These are phyloP conservation scores for Wickerhamiella occidentalis DNA, from an alignment of 805 yeast species.

Conservation along the genomic window DNA sequence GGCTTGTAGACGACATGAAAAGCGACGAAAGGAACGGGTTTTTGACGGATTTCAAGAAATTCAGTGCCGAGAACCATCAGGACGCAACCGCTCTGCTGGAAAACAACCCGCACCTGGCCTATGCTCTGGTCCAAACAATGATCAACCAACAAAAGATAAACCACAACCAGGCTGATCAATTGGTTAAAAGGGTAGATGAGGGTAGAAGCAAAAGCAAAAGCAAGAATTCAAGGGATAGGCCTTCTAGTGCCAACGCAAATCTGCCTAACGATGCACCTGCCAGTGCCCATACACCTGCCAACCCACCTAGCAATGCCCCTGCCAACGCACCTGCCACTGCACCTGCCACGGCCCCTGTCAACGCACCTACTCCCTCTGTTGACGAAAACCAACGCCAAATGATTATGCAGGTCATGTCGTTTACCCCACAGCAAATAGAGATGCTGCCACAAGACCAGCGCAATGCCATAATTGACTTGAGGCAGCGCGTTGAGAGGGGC, in stretches of 20 bases:
- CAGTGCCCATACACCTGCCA: too few species aligned
- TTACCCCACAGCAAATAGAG: conserved; percentile 41
- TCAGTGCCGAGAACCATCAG: conserved; percentile 45
- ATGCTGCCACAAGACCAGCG: conserved; percentile 42
- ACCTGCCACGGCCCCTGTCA: too few species aligned
- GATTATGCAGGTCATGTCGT: conserved; percentile 40
- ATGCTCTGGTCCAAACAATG: conserved; percentile 68
- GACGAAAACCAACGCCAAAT: conserved; percentile 21
- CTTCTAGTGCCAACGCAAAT: background rate
- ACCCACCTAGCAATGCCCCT: too few species aligned
- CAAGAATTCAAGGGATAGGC: background rate
- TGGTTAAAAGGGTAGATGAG: conserved; percentile 8
- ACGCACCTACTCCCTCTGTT: background rate
- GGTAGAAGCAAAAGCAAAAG: background rate
- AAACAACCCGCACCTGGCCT: conserved; percentile 69
- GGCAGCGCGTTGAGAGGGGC: conserved; percentile 23
- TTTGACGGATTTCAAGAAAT: conserved; percentile 44
- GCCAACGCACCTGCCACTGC: background rate
- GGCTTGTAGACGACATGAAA: conserved; percentile 15
- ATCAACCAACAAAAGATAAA: conserved; percentile 31
- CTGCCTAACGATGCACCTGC: too few species aligned
- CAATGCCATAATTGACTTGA: conserved; percentile 26
- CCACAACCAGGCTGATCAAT: conserved; percentile 19
- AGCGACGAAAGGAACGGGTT: conserved; percentile 37
- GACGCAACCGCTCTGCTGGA: conserved; percentile 48